Base-by-base conservation (phyloP, 2,329 filamentous ascomycete species). In the Botrytis deweyae region DNA sequence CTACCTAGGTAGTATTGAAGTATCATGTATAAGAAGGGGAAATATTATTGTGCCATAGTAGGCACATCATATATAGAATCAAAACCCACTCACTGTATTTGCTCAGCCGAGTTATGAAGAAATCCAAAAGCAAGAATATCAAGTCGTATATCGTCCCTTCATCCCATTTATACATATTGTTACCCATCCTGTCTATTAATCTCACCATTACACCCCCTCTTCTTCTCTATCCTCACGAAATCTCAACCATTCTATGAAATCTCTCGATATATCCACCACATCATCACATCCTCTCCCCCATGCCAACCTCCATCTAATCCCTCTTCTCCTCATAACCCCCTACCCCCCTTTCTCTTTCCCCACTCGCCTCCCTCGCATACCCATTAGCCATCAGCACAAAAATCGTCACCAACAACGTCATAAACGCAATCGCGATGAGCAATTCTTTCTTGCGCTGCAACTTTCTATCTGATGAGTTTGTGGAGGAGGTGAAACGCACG, bases 401-500 rank as follows among this genome's bases (percentile, higher is more conserved):
- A 40, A 68, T 10, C 25, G 33, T 38, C 25, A 55, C 22, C 18
- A 68, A 25, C n/a, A 67, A 40, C 9, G 25, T n/a, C 65, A 68
- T 16, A 55, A 58, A 22, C 4, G n/a, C 65, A 68, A 68, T 33
- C 25, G 46, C 65, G 1, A 58, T 16, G 33, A 68, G 1, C 16
- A 25, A 68, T 42, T 55, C 65, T 7, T 29, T 68, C 36, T 42
- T 68, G 0, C 65, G 38, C 16, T 38, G 36, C n/a, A 29, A 29
- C 20, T 68, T 68, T 22, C 46, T 38, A 40, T 68, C 36, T 20
- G 65, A 68, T n/a, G 46, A 2, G 36, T 46, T 29, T 2, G 25
- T 25, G 3, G 70, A 67, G 7, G 70, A 72, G 36, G 61, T 44
- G n/a, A 72, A 72, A 4, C 64, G 55, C 20, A 79, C 78, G 58